Conservation (phyloP, 2,329 filamentous ascomycete genomes). For the Aureobasidium sp. region DNA sequence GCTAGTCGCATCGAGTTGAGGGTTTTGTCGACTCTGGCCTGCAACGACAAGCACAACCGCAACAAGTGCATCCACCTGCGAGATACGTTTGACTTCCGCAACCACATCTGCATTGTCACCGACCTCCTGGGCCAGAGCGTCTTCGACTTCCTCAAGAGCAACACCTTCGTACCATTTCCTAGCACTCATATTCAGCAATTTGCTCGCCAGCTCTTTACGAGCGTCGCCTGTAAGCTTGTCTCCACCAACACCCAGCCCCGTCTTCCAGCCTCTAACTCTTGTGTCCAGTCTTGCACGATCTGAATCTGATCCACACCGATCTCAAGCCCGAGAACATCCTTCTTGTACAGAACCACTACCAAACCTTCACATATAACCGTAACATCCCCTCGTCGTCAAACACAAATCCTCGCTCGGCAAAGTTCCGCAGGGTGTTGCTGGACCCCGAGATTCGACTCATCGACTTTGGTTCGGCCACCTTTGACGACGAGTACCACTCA, state of each 20-base stretch:
- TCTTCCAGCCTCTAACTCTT: slow-evolving; percentile 23
- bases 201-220: slow-evolving; percentile 92
- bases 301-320: slow-evolving; percentile 92
- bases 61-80: slow-evolving; percentile 95
- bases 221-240: slow-evolving; percentile 76
- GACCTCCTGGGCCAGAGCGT: slow-evolving; percentile 85
- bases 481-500: slow-evolving; percentile 62
- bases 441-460: slow-evolving; percentile 61
- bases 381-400: slow-evolving; percentile 59
- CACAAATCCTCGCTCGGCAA: slow-evolving; percentile 49
- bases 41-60: slow-evolving; percentile 83
- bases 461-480: slow-evolving; percentile 61
- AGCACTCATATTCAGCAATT: slow-evolving; percentile 98
- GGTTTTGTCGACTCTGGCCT: slow-evolving; percentile 83
- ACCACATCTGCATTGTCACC: slow-evolving; percentile 85
- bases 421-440: slow-evolving; percentile 56
- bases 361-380: slow-evolving; percentile 63
- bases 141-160: slow-evolving; percentile 95
- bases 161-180: slow-evolving; percentile 91
- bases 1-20: slow-evolving; percentile 90
- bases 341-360: slow-evolving; percentile 56
- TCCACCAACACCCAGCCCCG: neutral
- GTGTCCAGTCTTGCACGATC: slow-evolving; percentile 74
- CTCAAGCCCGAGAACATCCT: slow-evolving; percentile 63
- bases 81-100: slow-evolving; percentile 94